Conservation (phyloP, 257 asterid species). For the Verbascum thapsus region DNA sequence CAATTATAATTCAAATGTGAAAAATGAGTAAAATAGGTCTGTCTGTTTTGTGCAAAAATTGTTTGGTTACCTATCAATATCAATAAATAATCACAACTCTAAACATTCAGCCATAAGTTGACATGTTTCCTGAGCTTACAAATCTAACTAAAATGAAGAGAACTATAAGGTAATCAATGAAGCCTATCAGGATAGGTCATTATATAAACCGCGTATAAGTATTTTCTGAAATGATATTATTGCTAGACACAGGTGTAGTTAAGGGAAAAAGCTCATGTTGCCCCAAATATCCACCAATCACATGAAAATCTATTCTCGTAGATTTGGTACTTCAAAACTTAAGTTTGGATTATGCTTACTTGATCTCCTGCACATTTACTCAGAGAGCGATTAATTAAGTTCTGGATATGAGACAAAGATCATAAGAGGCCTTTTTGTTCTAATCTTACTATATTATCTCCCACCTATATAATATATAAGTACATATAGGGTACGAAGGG, state of each 20-base stretch:
- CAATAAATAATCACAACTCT: slow-evolving; percentile 19
- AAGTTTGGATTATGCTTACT: too few species aligned
- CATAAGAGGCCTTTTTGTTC: neutral
- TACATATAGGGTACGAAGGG: neutral
- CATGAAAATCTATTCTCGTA: too few species aligned
- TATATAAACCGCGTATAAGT: too few species aligned
- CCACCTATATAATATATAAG: neutral
- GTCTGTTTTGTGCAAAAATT: slow-evolving; percentile 12
- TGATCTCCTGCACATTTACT: too few species aligned
- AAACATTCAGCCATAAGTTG: slow-evolving; percentile 1
- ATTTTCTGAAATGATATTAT: too few species aligned
- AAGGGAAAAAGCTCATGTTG: too few species aligned
- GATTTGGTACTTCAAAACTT: too few species aligned
- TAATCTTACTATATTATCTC: neutral
- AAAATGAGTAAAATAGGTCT: slow-evolving; percentile 13
- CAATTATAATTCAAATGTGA: slow-evolving; percentile 13
- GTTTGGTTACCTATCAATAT: slow-evolving; percentile 14
- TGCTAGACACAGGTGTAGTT: too few species aligned
- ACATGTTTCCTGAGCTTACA: slow-evolving; percentile 12
- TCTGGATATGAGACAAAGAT: neutral
- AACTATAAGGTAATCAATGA: neutral
- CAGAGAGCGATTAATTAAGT: neutral
- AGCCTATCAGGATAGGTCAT: neutral
- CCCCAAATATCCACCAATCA: too few species aligned
- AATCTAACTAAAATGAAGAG: slow-evolving; percentile 10